Evolutionary conservation across 768 basidiomycete genomes (phyloP).

Genomic region (Termitomyces heimii): DNA sequence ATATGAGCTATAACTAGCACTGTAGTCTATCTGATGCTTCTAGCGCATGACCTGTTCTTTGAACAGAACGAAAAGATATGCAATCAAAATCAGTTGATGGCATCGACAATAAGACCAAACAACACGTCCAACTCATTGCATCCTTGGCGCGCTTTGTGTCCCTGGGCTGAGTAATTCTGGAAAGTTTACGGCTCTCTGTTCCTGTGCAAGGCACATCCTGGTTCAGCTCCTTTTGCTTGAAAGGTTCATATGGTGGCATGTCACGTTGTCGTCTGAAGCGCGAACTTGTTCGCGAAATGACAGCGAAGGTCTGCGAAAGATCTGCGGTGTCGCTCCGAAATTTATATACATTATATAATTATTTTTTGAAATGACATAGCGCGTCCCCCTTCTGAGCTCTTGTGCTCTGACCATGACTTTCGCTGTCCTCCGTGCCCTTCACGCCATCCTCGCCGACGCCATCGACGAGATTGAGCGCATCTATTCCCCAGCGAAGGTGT

Average conservation of each 20-base stretch:
- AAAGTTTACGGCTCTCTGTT: conserved; percentile 11
- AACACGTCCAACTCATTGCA: conserved; percentile 8
- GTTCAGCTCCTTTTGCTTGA: not conserved
- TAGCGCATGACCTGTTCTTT: conserved; percentile 9
- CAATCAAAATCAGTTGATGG: not conserved
- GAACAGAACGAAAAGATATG: not conserved
- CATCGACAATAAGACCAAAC: conserved; percentile 5
- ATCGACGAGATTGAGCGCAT: conserved; percentile 62
- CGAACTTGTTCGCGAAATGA: conserved; percentile 11
- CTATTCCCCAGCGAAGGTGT: conserved; percentile 29
- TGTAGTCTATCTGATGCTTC: conserved; percentile 4
- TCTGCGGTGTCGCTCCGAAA: conserved; percentile 11
- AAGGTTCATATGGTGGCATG: not conserved
- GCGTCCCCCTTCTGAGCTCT: not conserved
- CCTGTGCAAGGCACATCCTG: not conserved
- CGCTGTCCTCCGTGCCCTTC: conserved; percentile 54
- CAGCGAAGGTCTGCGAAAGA: conserved; percentile 13
- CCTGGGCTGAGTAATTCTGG: conserved; percentile 5
- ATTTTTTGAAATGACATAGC: conserved; percentile 10
- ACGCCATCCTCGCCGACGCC: conserved; percentile 61
- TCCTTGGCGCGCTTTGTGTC: not conserved
- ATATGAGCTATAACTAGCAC: not conserved
- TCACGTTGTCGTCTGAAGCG: conserved; percentile 1
- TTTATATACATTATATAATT: conserved; percentile 5
- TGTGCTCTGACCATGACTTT: conserved; percentile 43